Evolutionary conservation across 345 rosid genomes (phyloP).

Genomic region (Eucalyptus marginata): DNA sequence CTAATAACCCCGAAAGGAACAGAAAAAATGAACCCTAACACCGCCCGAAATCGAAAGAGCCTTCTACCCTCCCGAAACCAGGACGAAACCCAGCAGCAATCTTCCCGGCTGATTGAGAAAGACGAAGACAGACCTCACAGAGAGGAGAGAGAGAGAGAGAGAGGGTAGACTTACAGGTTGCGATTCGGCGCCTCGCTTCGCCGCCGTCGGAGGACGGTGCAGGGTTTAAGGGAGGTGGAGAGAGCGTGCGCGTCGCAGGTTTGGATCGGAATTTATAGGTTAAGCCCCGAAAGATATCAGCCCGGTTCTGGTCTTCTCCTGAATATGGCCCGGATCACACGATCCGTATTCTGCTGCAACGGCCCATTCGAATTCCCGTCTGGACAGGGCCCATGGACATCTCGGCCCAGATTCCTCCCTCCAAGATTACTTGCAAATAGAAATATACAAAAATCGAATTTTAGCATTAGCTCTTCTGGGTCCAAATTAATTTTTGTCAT

Average conservation of each 20-base stretch:
- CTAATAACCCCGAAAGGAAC: background rate
- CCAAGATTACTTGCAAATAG: background rate
- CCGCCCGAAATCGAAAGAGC: background rate
- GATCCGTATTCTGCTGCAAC: background rate
- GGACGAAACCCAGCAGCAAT: background rate
- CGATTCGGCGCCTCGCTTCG: background rate
- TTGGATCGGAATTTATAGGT: background rate
- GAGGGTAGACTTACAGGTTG: background rate
- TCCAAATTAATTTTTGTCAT: background rate
- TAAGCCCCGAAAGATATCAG: background rate
- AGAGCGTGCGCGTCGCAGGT: background rate
- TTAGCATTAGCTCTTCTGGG: background rate
- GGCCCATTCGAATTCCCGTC: background rate
- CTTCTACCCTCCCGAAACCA: background rate
- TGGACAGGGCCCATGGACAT: background rate
- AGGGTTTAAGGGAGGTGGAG: background rate
- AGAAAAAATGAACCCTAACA: background rate
- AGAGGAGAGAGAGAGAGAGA: background rate
- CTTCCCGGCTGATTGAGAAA: background rate
- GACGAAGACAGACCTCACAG: background rate
- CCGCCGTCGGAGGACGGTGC: background rate
- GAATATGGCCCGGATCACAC: background rate
- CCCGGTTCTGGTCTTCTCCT: background rate
- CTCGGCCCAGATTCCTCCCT: background rate
- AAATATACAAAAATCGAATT: background rate